phyloP scores from a whole-genome alignment of 1,139 yeast genomes.

The Diutina neorugosa region DNA sequence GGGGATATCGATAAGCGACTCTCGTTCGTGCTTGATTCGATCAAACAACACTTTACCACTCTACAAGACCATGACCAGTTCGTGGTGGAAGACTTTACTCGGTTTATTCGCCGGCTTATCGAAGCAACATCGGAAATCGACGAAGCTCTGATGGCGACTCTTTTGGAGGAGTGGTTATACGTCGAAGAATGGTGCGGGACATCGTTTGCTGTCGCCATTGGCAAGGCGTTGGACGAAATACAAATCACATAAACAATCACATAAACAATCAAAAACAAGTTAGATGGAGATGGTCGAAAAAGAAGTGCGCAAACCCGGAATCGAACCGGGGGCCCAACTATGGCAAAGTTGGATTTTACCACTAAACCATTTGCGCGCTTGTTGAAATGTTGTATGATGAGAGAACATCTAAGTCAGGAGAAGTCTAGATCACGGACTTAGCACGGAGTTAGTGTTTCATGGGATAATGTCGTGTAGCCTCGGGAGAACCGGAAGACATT shows the following conservation, averaged over 20 bases:
- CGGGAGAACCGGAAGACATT: no score
- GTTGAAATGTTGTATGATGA: not conserved
- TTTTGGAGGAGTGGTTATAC: not conserved
- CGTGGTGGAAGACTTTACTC: not conserved
- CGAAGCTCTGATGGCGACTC: not conserved
- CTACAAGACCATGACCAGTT: not conserved
- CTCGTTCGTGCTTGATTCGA: not conserved
- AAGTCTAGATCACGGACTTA: no score
- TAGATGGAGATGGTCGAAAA: no score
- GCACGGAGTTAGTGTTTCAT: no score
- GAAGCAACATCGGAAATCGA: not conserved
- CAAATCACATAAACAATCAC: no score
- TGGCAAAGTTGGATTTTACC: not conserved
- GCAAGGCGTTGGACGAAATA: not conserved
- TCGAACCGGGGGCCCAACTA: not conserved
- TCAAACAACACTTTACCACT: not conserved
- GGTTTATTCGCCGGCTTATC: not conserved
- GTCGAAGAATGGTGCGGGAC: not conserved
- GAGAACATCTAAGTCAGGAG: no score
- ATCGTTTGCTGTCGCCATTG: not conserved
- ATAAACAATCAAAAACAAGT: not conserved
- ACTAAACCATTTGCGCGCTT: not conserved
- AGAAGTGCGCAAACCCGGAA: not conserved
- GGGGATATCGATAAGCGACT: not conserved
- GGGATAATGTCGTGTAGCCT: no score